phyloP scores from a whole-genome alignment of 2,329 filamentous ascomycete species.

The Xylariaceae sp. region DNA sequence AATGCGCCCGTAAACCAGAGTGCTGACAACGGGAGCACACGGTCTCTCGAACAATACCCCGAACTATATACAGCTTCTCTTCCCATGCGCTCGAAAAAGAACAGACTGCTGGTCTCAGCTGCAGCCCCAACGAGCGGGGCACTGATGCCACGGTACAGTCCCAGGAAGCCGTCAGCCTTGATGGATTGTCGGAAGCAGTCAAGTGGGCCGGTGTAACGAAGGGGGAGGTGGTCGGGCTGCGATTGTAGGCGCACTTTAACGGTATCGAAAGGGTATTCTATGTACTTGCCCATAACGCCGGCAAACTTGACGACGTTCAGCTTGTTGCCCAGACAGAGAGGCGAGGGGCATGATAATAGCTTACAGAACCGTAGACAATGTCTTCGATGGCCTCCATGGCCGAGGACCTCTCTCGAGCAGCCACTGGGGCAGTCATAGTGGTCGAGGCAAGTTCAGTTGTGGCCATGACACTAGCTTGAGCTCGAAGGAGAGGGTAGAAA shows the following conservation, averaged over 20 bases:
- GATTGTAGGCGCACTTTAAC: slow-evolving; percentile 96
- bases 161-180: slow-evolving; percentile 71
- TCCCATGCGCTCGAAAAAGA: slow-evolving; percentile 82
- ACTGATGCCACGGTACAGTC: slow-evolving; percentile 88
- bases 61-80: slow-evolving; percentile 61
- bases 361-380: slow-evolving; percentile 80
- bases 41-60: slow-evolving; percentile 48
- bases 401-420: slow-evolving; percentile 31
- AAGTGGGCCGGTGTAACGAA: slow-evolving; percentile 79
- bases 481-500: background rate
- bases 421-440: slow-evolving; percentile 20
- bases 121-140: slow-evolving; percentile 89
- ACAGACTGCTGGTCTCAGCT: slow-evolving; percentile 86
- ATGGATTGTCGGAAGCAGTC: slow-evolving; percentile 93
- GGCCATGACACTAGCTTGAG: slow-evolving; percentile 24
- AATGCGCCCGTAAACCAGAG: slow-evolving; percentile 80
- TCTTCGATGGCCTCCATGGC: slow-evolving; percentile 75
- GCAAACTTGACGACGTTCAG: slow-evolving; percentile 54
- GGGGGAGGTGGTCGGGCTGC: slow-evolving; percentile 80
- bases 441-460: slow-evolving; percentile 22
- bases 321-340: background rate
- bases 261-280: slow-evolving; percentile 98
- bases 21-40: slow-evolving; percentile 69
- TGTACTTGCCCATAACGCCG: slow-evolving; percentile 88
- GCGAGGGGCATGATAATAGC: slow-evolving; percentile 32